These are phyloP conservation scores for Phytophthora cactorum DNA, from an alignment of 352 stramenopile genomes.

Conservation along the genomic window DNA sequence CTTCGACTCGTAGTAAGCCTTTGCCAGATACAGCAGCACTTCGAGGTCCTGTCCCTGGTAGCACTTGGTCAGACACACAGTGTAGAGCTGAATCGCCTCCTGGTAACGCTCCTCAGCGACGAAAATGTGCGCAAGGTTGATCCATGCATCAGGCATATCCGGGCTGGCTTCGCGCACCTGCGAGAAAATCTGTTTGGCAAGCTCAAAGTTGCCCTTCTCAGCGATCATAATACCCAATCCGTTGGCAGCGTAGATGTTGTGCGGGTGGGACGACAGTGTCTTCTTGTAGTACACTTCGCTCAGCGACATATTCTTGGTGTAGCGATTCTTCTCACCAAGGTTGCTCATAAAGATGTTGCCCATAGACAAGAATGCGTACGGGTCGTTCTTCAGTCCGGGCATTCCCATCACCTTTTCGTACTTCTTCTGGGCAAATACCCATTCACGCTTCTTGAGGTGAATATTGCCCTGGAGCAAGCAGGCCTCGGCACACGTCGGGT, in stretches of 20 bases:
- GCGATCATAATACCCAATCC: slow-evolving; percentile 98
- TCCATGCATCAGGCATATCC: slow-evolving; percentile 95
- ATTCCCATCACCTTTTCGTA: slow-evolving; percentile 95
- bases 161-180: slow-evolving; percentile 95
- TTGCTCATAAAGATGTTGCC: slow-evolving; percentile 99
- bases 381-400: slow-evolving; percentile 95
- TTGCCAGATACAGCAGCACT: slow-evolving; percentile 84
- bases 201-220: slow-evolving; percentile 97
- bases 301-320: slow-evolving; percentile 96
- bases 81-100: slow-evolving; percentile 96
- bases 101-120: slow-evolving; percentile 96
- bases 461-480: slow-evolving; percentile 97
- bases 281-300: slow-evolving; percentile 97
- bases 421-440: slow-evolving; percentile 94
- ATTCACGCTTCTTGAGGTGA: slow-evolving; percentile 94
- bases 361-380: slow-evolving; percentile 97
- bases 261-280: slow-evolving; percentile 92
- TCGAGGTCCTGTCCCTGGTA: slow-evolving; percentile 89
- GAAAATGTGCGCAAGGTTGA: slow-evolving; percentile 98
- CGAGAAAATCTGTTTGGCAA: slow-evolving; percentile 97
- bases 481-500: slow-evolving; percentile 92
- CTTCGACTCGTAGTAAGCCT: slow-evolving; percentile 91
- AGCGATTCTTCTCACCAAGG: slow-evolving; percentile 94
- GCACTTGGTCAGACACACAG: slow-evolving; percentile 91
- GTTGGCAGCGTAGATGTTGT: slow-evolving; percentile 97